Evolutionary conservation across 148 eudicot genomes (phyloP).

Genomic region (Spergularia bocconei): DNA sequence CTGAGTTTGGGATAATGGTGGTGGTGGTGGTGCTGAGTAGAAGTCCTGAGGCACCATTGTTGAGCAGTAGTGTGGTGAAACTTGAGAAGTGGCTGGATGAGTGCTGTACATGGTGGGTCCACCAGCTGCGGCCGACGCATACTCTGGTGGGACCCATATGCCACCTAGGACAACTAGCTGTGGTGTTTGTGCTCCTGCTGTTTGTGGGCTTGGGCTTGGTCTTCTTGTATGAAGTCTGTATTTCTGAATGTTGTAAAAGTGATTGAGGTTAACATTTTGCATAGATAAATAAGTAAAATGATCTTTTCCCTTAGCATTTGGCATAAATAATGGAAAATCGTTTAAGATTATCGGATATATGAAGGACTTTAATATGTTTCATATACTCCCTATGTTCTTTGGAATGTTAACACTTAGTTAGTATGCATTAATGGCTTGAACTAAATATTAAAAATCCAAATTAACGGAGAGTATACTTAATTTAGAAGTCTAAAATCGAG

Average conservation of each 20-base stretch:
- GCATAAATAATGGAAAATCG: too few relatives aligned
- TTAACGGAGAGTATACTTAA: too few relatives aligned
- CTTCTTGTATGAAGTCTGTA: conserved; percentile 96
- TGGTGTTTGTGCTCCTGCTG: conserved; percentile 45
- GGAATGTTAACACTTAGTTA: too few relatives aligned
- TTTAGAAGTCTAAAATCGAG: too few relatives aligned
- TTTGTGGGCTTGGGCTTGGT: conserved; percentile 91
- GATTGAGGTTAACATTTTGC: background rate
- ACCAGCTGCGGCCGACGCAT: conserved; percentile 65
- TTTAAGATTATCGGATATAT: too few relatives aligned
- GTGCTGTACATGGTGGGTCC: conserved; percentile 59
- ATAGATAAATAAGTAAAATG: background rate
- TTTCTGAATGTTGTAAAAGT: conserved; percentile 51
- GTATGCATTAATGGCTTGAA: too few relatives aligned
- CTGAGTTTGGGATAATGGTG: conserved; percentile 25
- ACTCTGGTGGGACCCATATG: conserved; percentile 97
- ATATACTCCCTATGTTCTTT: too few relatives aligned
- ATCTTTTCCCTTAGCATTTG: background rate
- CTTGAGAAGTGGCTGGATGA: conserved; percentile 50
- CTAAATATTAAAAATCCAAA: too few relatives aligned
- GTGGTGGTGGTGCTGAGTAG: conserved; percentile 42
- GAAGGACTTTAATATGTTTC: too few relatives aligned
- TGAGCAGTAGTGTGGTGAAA: conserved; percentile 52
- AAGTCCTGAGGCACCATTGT: conserved; percentile 55
- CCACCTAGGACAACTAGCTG: conserved; percentile 89